These are phyloP conservation scores for Sporothrix sp. DNA, from an alignment of 2,329 filamentous ascomycete species.

Conservation along the genomic window DNA sequence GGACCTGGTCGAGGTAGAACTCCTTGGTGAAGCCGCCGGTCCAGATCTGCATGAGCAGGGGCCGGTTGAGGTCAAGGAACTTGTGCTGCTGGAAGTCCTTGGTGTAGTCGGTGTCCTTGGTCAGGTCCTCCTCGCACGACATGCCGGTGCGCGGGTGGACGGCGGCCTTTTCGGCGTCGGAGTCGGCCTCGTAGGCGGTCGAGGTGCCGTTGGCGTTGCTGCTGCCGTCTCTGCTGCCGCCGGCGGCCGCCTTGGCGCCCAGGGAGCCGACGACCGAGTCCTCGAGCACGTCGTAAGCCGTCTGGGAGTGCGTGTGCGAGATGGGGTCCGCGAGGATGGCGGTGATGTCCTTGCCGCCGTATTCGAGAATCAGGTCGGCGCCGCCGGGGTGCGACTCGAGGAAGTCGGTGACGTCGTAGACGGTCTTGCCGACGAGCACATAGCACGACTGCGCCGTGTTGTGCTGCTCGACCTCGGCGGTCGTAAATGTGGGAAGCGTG, in stretches of 20 bases:
- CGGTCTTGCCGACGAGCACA: slow-evolving; percentile 79
- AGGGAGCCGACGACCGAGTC: slow-evolving; percentile 80
- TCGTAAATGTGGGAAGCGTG: slow-evolving; percentile 74
- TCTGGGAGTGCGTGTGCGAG: slow-evolving; percentile 79
- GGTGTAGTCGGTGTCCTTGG: slow-evolving; percentile 66
- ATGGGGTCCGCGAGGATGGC: slow-evolving; percentile 71
- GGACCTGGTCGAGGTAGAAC: slow-evolving; percentile 96
- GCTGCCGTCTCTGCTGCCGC: slow-evolving; percentile 28
- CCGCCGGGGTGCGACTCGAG: slow-evolving; percentile 86
- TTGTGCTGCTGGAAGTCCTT: slow-evolving; percentile 83
- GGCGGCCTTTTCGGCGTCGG: slow-evolving; percentile 19
- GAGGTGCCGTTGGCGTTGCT: slow-evolving; percentile 30
- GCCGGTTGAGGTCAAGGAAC: slow-evolving; percentile 80
- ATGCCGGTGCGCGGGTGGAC: slow-evolving; percentile 67
- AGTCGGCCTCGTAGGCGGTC: slow-evolving; percentile 23
- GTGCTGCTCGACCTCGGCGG: slow-evolving; percentile 71
- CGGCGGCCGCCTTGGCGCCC: slow-evolving; percentile 43
- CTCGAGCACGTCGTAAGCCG: slow-evolving; percentile 91
- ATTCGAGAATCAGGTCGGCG: slow-evolving; percentile 76
- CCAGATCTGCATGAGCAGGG: slow-evolving; percentile 83
- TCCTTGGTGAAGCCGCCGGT: slow-evolving; percentile 78
- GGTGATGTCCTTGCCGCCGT: slow-evolving; percentile 77
- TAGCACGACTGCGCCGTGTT: slow-evolving; percentile 79
- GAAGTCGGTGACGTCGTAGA: slow-evolving; percentile 93
- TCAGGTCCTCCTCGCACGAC: slow-evolving; percentile 79